These are phyloP conservation scores for Colletotrichum nymphaeae DNA, from an alignment of 2,329 filamentous ascomycete genomes.

Conservation along the genomic window DNA sequence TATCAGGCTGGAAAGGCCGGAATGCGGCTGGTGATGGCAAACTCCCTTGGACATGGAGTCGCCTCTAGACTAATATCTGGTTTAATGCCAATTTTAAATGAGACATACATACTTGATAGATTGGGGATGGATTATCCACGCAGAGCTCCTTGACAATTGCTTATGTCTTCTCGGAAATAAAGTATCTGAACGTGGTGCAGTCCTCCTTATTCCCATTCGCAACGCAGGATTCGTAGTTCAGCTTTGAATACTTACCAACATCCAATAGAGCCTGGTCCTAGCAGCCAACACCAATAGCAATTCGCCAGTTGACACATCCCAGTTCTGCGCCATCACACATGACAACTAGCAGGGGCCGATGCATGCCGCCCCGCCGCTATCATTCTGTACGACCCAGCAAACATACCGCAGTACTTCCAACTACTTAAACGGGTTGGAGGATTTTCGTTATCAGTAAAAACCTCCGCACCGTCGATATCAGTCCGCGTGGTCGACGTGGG, in stretches of 20 bases:
- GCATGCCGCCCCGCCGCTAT: not conserved
- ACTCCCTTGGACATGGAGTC: slow-evolving; percentile 40
- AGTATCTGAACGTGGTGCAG: not conserved
- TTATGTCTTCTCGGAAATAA: not conserved
- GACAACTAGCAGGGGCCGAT: not conserved
- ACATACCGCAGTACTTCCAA: not conserved
- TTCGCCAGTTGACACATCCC: not conserved
- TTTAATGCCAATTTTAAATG: not conserved
- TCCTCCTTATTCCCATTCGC: not conserved
- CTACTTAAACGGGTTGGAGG: not conserved
- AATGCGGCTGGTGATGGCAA: slow-evolving; percentile 34
- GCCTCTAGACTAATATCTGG: not conserved
- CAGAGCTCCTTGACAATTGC: not conserved
- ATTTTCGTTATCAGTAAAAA: not conserved
- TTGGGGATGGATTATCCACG: not conserved
- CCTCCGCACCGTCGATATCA: not conserved
- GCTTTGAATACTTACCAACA: not conserved
- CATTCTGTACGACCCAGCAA: not conserved
- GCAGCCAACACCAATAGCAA: not conserved
- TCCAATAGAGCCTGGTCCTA: not conserved
- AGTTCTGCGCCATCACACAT: not conserved
- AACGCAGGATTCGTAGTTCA: not conserved
- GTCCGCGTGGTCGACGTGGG: not conserved
- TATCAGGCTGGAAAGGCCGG: slow-evolving; percentile 38
- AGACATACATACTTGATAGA: not conserved